These are phyloP conservation scores for Carnegiea gigantea DNA, from an alignment of 179 eudicot species.

Conservation along the genomic window DNA sequence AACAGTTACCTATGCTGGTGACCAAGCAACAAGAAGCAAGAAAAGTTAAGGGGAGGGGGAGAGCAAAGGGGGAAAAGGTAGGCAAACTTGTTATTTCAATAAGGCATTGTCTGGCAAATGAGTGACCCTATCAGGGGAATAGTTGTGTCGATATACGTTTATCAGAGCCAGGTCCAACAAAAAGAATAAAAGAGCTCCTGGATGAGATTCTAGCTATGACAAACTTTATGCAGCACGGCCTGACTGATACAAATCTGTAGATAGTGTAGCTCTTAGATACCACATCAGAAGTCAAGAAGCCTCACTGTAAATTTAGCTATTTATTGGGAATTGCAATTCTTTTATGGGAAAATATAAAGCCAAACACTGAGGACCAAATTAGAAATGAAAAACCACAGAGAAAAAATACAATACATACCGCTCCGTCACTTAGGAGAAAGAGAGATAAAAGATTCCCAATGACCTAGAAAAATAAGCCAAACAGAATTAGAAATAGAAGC, in stretches of 20 bases:
- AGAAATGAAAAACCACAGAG: background rate
- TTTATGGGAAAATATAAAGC: background rate
- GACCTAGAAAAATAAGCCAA: slow-evolving; percentile 27
- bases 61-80: no score
- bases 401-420: slow-evolving; percentile 44
- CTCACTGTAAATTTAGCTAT: background rate
- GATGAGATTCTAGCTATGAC: background rate
- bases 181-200: no score
- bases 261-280: background rate
- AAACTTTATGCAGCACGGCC: background rate
- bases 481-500: slow-evolving; percentile 7
- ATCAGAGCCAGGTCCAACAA: background rate
- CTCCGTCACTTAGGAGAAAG: slow-evolving; percentile 58
- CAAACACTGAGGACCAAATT: background rate
- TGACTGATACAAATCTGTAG: background rate
- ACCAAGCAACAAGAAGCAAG: background rate
- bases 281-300: background rate
- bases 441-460: slow-evolving; percentile 42
- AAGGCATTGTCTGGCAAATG: no score
- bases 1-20: background rate
- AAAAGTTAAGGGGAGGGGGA: background rate
- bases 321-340: background rate
- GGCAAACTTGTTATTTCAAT: background rate
- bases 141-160: background rate
- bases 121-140: background rate